Evolutionary conservation across 371 early-diverging fungal species (phyloP), one percentile per base, ranked within the genome.

Genomic region (Batrachochytrium dendrobatidis): DNA sequence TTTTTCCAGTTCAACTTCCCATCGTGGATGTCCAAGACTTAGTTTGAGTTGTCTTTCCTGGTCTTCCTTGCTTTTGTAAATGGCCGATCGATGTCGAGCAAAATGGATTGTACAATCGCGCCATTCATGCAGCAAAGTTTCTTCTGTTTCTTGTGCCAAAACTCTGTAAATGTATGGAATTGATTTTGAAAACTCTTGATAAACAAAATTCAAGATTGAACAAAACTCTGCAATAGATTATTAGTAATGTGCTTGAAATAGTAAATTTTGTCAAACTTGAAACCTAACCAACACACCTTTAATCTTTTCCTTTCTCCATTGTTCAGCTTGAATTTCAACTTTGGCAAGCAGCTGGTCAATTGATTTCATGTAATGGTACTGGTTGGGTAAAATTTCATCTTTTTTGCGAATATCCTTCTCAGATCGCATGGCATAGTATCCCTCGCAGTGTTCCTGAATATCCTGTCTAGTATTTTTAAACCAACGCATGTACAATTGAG

Each of bases 1-100:
- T 5, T 26, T 20, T 26, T 20, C 3, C 5, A 45, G 46, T 26
- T 45, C 46, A 3, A 26, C 46, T 26, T 20, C 26, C 46, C 46
- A 45, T 45, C 46, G 46, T 26, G 46, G 46, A 45, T 45, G 46
- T 3, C 46, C 46, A 3, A 45, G 46, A 12, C 46, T 45, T 12
- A 45, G 46, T 26, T 45, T 45, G 3, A 45, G 46, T 26, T 5
- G 20, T 5, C 46, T 20, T 7, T 26, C 6, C 7, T 5, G 12
- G 7, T 45, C 46, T 3, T 45, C 5, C 46, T 45, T 45, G 46
- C 26, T 26, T 20, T 12, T 20, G 46, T 45, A 45, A 3, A 45
- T 45, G 12, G 3, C 26, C 6, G 46, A 5, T 3, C 46, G 46
- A 24, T 20, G 7, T 5, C 46, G 46, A 24, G 46, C 46, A 45